Conservation (phyloP, 495 filamentous ascomycete genomes). For the Penicillium turbatum region DNA sequence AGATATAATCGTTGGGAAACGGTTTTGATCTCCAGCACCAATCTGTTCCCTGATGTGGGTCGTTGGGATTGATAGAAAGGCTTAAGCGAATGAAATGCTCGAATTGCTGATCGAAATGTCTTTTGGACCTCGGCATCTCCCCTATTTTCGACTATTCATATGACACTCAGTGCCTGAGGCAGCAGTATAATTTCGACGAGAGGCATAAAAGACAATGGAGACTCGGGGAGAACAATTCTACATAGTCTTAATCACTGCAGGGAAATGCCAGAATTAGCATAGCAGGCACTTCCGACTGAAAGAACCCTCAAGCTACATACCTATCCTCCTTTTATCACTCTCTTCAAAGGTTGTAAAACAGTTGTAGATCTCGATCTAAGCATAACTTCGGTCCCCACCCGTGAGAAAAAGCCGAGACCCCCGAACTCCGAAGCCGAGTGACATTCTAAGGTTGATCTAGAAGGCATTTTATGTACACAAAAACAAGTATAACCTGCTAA, state of each 20-base stretch:
- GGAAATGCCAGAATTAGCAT: neutral
- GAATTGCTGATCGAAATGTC: neutral
- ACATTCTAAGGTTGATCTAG: no score
- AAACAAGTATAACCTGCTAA: no score
- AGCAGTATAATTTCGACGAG: neutral
- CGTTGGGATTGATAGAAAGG: conserved; percentile 6
- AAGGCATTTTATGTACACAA: no score
- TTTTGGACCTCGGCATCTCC: conserved; percentile 5
- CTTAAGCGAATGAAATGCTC: neutral
- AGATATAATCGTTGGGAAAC: conserved; percentile 6
- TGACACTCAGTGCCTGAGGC: neutral
- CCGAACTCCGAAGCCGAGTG: neutral
- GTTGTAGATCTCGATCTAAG: neutral
- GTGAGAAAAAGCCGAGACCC: neutral
- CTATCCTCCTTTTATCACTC: no score
- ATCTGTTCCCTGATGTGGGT: conserved; percentile 6
- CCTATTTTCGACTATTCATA: conserved; percentile 1
- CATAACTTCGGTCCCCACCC: neutral
- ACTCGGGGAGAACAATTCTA: no score
- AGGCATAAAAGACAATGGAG: neutral
- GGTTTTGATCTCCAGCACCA: neutral
- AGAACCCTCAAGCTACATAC: no score
- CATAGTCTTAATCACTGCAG: neutral
- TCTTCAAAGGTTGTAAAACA: no score
- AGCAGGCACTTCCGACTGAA: no score